These are phyloP conservation scores for Celoporthe dispersa DNA, from an alignment of 2,329 filamentous ascomycete species.

Conservation along the genomic window DNA sequence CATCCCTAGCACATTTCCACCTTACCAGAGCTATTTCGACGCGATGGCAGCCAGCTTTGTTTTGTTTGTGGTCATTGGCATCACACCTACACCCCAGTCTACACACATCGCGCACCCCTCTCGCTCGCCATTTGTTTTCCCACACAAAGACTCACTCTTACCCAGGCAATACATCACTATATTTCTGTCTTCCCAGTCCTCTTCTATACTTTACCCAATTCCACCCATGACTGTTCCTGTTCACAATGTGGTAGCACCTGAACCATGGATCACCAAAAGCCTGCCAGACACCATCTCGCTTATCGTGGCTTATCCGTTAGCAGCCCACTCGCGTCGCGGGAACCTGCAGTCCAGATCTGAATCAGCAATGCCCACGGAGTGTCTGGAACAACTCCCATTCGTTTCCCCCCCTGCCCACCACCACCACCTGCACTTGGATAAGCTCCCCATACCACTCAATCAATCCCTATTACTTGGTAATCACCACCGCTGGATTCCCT, in stretches of 20 bases:
- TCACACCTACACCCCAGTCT: neutral
- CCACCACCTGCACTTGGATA: neutral
- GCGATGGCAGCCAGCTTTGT: neutral
- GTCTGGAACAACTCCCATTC: neutral
- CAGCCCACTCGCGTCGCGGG: neutral
- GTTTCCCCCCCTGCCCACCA: neutral
- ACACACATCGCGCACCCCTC: too few relatives aligned
- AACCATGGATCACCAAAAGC: neutral
- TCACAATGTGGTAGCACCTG: neutral
- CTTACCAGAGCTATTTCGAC: neutral
- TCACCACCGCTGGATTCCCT: neutral
- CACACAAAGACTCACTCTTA: neutral
- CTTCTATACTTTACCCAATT: neutral
- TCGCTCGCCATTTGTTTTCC: neutral
- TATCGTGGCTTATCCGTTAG: conserved; percentile 4
- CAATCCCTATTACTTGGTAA: neutral
- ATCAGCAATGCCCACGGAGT: conserved; percentile 5
- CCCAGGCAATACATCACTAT: neutral
- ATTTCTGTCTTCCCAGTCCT: neutral
- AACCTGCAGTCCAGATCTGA: conserved; percentile 4
- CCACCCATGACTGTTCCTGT: neutral
- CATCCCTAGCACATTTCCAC: neutral
- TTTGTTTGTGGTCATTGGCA: neutral
- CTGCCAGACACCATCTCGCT: neutral
- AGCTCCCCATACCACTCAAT: neutral